phyloP scores from a whole-genome alignment of 169 alveolate genomes.

The Sarcocystis neurona region DNA sequence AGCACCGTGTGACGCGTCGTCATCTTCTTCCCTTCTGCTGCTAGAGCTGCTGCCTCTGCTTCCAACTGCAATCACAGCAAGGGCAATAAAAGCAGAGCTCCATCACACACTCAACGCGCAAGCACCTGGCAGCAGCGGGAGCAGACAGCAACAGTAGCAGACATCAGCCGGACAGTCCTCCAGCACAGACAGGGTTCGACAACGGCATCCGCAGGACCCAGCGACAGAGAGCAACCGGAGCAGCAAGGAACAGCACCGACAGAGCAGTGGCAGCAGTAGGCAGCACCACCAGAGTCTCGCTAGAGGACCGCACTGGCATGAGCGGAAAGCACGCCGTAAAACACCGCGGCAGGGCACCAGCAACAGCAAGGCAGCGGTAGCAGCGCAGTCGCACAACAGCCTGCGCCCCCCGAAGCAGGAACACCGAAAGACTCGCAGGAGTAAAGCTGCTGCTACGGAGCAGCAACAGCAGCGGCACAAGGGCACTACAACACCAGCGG shows the following conservation, averaged over 20 bases:
- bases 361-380: neutral
- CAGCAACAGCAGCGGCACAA: too few relatives aligned
- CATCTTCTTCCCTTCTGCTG: neutral
- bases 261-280: neutral
- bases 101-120: neutral
- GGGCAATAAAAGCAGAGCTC: neutral
- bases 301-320: too few relatives aligned
- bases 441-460: neutral
- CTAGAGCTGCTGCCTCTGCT: conserved; percentile 10
- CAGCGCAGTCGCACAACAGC: neutral
- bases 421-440: neutral
- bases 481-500: too few relatives aligned
- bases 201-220: neutral
- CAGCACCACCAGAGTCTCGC: too few relatives aligned
- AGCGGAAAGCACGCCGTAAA: too few relatives aligned
- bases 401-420: neutral
- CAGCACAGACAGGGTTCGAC: neutral
- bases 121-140: neutral
- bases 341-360: neutral
- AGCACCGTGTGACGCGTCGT: neutral
- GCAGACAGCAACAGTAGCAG: neutral
- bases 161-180: neutral
- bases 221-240: neutral
- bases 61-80: neutral
- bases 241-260: neutral